A percentile compares a stretch with the other conserved stretches of the same genome.
Evolutionary conservation across 352 stramenopile genomes (phyloP).

Genomic region (Pythium folliculosum): DNA sequence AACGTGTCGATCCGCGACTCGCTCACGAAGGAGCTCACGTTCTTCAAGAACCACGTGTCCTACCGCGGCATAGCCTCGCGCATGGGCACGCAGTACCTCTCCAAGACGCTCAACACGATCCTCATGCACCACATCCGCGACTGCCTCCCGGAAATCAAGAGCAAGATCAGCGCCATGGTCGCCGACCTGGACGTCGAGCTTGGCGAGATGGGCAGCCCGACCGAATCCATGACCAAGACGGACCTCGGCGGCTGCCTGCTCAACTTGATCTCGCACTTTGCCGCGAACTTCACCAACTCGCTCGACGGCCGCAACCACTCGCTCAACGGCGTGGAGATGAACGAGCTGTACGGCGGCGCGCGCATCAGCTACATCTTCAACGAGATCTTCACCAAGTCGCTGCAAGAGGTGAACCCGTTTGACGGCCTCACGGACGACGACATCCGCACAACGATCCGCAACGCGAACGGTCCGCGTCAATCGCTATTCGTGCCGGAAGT

Average conservation of each 20-base stretch:
- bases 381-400: slow-evolving; percentile 92
- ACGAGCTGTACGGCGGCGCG: slow-evolving; percentile 95
- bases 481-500: slow-evolving; percentile 99
- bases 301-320: slow-evolving; percentile 86
- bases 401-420: slow-evolving; percentile 95
- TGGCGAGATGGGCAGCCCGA: slow-evolving; percentile 93
- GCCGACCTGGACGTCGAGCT: slow-evolving; percentile 95
- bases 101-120: slow-evolving; percentile 97
- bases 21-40: slow-evolving; percentile 95
- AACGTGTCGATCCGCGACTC: slow-evolving; percentile 95
- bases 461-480: slow-evolving; percentile 96
- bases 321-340: slow-evolving; percentile 79
- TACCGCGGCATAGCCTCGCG: slow-evolving; percentile 94
- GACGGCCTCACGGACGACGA: slow-evolving; percentile 98
- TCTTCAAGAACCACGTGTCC: slow-evolving; percentile 97
- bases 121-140: slow-evolving; percentile 99
- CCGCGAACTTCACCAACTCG: slow-evolving; percentile 89
- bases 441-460: slow-evolving; percentile 98
- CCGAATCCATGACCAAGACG: slow-evolving; percentile 85
- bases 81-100: slow-evolving; percentile 96
- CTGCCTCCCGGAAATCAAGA: slow-evolving; percentile 98
- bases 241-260: slow-evolving; percentile 94
- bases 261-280: slow-evolving; percentile 93
- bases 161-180: slow-evolving; percentile 95
- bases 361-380: slow-evolving; percentile 99